Conservation (phyloP, 805 yeast species). For the Blastobotrys attinorum region DNA sequence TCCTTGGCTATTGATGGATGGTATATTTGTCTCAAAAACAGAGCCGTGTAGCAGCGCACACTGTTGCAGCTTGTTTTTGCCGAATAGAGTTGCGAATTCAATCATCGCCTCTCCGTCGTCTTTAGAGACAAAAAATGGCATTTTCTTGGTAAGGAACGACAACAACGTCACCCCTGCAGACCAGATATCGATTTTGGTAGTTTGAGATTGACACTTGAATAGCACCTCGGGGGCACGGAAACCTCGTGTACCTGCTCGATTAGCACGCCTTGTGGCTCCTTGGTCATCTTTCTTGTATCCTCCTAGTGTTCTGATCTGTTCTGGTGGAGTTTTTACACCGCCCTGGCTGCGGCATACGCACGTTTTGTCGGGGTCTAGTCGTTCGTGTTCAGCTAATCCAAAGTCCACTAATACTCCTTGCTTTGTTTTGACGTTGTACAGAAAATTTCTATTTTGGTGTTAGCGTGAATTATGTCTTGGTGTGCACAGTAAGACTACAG, state of each 20-base stretch:
- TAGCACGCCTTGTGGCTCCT: constrained; percentile 85
- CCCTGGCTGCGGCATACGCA: constrained; percentile 14
- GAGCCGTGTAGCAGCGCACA: constrained; percentile 84
- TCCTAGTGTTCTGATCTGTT: constrained; percentile 29
- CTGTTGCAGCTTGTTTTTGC: constrained; percentile 59
- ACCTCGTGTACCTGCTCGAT: constrained; percentile 95
- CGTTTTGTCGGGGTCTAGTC: neutral
- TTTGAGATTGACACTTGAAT: constrained; percentile 76
- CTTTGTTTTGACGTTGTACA: constrained; percentile 56
- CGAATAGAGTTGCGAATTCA: constrained; percentile 77
- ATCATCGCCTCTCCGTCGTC: constrained; percentile 90
- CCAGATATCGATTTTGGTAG: constrained; percentile 82
- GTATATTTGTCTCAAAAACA: constrained; percentile 63
- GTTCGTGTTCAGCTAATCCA: constrained; percentile 74
- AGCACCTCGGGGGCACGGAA: constrained; percentile 92
- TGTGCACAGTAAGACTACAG: no score
- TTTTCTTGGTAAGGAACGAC: constrained; percentile 68
- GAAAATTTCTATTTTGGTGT: constrained; percentile 39
- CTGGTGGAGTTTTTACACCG: constrained; percentile 12
- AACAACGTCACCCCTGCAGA: constrained; percentile 84
- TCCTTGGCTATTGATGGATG: constrained; percentile 40
- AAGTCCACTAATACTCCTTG: constrained; percentile 85
- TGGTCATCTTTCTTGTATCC: constrained; percentile 85
- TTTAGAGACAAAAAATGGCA: constrained; percentile 89
- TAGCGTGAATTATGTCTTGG: no score